phyloP scores from a whole-genome alignment of 1,139 yeast genomes.

The Sugiyamaella paludigena region DNA sequence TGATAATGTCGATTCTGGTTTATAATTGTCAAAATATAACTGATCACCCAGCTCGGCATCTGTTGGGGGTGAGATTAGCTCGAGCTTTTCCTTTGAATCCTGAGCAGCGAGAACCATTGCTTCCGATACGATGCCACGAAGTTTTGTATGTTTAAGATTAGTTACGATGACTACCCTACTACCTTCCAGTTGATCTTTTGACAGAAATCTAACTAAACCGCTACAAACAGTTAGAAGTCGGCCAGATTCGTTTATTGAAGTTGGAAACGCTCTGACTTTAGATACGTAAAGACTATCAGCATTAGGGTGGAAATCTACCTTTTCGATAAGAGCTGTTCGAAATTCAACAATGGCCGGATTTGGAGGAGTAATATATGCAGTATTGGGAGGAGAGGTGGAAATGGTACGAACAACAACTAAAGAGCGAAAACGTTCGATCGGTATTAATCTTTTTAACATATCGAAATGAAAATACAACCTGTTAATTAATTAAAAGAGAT shows the following conservation, averaged over 20 bases:
- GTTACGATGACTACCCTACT: conserved; percentile 54
- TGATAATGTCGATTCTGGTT: background rate
- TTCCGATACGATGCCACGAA: conserved; percentile 58
- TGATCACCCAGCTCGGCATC: conserved; percentile 32
- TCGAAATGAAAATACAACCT: too few relatives aligned
- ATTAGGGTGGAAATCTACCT: conserved; percentile 47
- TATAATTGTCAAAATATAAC: conserved; percentile 28
- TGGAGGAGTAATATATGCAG: background rate
- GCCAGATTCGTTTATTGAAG: background rate
- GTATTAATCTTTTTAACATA: too few relatives aligned
- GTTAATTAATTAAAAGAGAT: too few relatives aligned
- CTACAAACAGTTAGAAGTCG: conserved; percentile 45
- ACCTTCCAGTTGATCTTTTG: conserved; percentile 48
- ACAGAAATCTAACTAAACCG: conserved; percentile 54
- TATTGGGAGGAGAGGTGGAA: too few relatives aligned
- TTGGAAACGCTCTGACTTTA: conserved; percentile 38
- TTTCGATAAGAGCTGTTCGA: conserved; percentile 47
- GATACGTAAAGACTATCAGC: conserved; percentile 58
- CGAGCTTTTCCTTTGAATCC: conserved; percentile 29
- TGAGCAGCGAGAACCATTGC: conserved; percentile 59
- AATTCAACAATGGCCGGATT: conserved; percentile 23
- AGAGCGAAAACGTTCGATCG: too few relatives aligned
- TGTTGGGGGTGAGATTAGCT: conserved; percentile 43
- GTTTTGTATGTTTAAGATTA: conserved; percentile 62
- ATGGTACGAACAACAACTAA: too few relatives aligned